Evolutionary conservation across 352 stramenopile genomes (phyloP), one percentile per base, ranked within the genome.

Genomic region (Salisapilia sapeloensis): DNA sequence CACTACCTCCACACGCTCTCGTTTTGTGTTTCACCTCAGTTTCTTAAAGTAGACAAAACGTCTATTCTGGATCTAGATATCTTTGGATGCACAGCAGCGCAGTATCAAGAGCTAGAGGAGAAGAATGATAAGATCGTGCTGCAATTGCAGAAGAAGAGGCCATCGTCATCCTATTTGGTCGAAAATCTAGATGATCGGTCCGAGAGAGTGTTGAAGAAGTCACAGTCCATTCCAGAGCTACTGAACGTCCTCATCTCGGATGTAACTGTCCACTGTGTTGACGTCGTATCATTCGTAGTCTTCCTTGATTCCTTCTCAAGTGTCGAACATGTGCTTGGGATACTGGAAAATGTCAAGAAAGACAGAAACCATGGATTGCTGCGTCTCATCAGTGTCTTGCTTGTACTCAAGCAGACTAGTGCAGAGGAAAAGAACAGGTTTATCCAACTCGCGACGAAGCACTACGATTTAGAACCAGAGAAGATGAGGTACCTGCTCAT

Each of bases 281-380:
- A 86, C 21, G 35, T 80, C 1, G 43, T 81, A 24, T 46, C 66
- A 2, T 86, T 86, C 28, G 53, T 76, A 15, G 35, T 86, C 28
- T 83, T 81, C 32, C 23, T 83, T 13, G 66, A 81, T 19, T 67
- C 43, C 13, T 83, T 83, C 35, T 62, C 66, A 29, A 76, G 46
- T 31, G 22, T 83, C 15, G 65, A 74, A 16, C 53, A 74, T 42
- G 48, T 86, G 24, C 32, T 78, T 16, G 54, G 70, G 33, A 51
- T 53, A 6, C 30, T 83, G n/a, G 63, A 46, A 17, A 46, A 60
- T 14, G 49, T 61, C 24, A 42, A 66, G 16, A 58, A 57, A 29
- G 60, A 57, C 26, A 47, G 46, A 4, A 46, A 50, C 6, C 53
- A 44, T 2, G 49, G 49, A 13, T 13, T 53, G 19, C 22, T 87